A percentile compares a stretch with the other conserved stretches of the same genome.
Conservation (phyloP, 2,329 filamentous ascomycete genomes). For the Colletotrichum trifolii region DNA sequence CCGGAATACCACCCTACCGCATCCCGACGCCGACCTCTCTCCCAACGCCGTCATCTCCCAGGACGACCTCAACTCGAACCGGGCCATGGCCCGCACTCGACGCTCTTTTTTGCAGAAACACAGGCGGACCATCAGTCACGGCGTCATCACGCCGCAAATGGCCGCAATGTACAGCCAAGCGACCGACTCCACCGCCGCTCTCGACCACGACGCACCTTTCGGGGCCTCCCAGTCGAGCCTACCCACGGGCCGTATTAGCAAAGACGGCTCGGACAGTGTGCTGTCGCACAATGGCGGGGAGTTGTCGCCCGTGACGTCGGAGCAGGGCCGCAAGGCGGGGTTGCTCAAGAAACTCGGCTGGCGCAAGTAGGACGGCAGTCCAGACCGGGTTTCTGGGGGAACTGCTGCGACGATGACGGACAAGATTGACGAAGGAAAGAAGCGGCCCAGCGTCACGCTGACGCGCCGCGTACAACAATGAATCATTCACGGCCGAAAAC, state of each 20-base stretch:
- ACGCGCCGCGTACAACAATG: conserved; percentile 16
- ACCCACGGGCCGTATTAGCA: conserved; percentile 39
- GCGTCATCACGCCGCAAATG: conserved; percentile 53
- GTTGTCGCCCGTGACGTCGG: conserved; percentile 34
- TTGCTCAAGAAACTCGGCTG: conserved; percentile 30
- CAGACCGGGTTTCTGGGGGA: neutral
- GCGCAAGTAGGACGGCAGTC: conserved; percentile 27
- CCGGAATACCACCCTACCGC: conserved; percentile 70
- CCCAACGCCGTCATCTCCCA: conserved; percentile 67
- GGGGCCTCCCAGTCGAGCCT: conserved; percentile 26
- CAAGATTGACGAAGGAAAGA: neutral
- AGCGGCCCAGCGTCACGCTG: conserved; percentile 5
- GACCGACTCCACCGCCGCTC: conserved; percentile 31
- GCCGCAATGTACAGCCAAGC: conserved; percentile 47
- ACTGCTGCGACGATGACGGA: too few species aligned
- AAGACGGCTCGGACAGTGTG: conserved; percentile 54
- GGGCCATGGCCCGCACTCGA: conserved; percentile 55
- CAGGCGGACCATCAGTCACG: conserved; percentile 59
- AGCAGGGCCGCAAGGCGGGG: conserved; percentile 16
- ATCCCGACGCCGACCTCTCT: conserved; percentile 70
- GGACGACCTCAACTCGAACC: conserved; percentile 60
- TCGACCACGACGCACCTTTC: conserved; percentile 27
- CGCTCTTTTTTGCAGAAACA: conserved; percentile 60
- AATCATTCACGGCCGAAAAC: conserved; percentile 28
- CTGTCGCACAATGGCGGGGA: conserved; percentile 41